Evolutionary conservation across 1,139 yeast species (phyloP).

Genomic region (Debaryomycetaceae sp.): DNA sequence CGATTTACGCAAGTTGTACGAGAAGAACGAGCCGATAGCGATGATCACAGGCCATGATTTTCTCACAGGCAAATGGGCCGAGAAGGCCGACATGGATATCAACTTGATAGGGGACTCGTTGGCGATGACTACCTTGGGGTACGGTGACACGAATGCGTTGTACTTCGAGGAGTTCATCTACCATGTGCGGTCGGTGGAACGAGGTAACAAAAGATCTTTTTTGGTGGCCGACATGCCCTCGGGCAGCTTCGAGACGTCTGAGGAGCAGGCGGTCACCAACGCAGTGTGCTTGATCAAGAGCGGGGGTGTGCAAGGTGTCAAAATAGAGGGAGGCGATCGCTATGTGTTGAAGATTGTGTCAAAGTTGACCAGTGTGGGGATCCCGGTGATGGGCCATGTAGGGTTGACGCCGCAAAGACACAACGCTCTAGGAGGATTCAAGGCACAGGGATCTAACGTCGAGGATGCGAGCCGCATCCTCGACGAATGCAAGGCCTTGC

Average conservation of each 20-base stretch:
- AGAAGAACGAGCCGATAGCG: conserved; percentile 52
- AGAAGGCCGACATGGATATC: conserved; percentile 64
- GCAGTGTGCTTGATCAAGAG: conserved; percentile 61
- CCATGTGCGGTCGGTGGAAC: conserved; percentile 69
- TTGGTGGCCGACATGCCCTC: conserved; percentile 88
- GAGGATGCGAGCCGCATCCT: conserved; percentile 56
- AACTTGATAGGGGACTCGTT: conserved; percentile 87
- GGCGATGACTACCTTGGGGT: conserved; percentile 89
- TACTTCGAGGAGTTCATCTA: conserved; percentile 75
- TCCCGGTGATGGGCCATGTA: conserved; percentile 89
- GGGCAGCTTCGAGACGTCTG: conserved; percentile 73
- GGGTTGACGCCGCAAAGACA: conserved; percentile 91
- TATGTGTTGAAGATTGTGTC: conserved; percentile 45
- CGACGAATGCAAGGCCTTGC: conserved; percentile 66
- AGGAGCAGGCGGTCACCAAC: conserved; percentile 61
- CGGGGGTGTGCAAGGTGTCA: conserved; percentile 71
- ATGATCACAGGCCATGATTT: conserved; percentile 87
- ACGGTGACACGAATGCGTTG: conserved; percentile 70
- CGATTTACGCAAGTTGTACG: conserved; percentile 44
- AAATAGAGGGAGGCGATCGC: conserved; percentile 80
- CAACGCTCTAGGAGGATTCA: conserved; percentile 79
- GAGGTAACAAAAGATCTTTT: conserved; percentile 67
- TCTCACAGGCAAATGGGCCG: conserved; percentile 72
- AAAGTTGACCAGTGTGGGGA: conserved; percentile 60
- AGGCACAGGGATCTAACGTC: conserved; percentile 70